Conservation (phyloP, 352 stramenopile species). For the Salisapilia sapeloensis region DNA sequence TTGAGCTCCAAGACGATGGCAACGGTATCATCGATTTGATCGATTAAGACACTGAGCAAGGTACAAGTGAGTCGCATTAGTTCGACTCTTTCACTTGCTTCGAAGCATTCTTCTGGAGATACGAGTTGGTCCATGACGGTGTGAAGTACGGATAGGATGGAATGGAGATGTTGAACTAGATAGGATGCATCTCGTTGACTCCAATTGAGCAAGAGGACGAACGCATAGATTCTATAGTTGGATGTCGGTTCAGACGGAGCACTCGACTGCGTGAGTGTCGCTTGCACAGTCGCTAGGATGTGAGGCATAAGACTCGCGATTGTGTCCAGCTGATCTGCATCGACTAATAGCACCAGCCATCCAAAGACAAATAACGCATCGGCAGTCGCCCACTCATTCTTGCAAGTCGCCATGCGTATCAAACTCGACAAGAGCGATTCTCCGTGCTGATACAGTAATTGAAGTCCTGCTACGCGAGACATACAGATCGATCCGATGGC, state of each 20-base stretch:
- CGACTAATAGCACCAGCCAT: constrained; percentile 54
- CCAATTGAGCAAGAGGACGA: constrained; percentile 64
- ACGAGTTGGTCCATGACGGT: constrained; percentile 15
- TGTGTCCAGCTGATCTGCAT: constrained; percentile 4
- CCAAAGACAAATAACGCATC: constrained; percentile 60
- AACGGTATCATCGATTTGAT: constrained; percentile 12
- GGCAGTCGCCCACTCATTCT: constrained; percentile 58
- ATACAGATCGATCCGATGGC: constrained; percentile 54
- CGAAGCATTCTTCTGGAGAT: constrained; percentile 4
- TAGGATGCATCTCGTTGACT: constrained; percentile 26
- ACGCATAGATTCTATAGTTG: constrained; percentile 50
- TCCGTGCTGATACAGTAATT: constrained; percentile 27
- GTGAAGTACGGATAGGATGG: constrained; percentile 16
- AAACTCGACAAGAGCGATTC: constrained; percentile 15
- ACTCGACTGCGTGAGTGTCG: constrained; percentile 12
- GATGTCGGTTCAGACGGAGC: constrained; percentile 25
- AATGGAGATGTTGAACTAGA: constrained; percentile 10
- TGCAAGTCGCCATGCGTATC: constrained; percentile 36
- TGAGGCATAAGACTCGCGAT: not conserved
- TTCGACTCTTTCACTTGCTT: constrained; percentile 28
- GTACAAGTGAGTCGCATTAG: constrained; percentile 34
- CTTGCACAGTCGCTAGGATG: constrained; percentile 2
- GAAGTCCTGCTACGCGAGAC: constrained; percentile 49
- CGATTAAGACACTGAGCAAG: constrained; percentile 23
- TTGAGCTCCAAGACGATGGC: constrained; percentile 7